Evolutionary conservation across 441 rosid species (phyloP).

Genomic region (Capsella rubella): DNA sequence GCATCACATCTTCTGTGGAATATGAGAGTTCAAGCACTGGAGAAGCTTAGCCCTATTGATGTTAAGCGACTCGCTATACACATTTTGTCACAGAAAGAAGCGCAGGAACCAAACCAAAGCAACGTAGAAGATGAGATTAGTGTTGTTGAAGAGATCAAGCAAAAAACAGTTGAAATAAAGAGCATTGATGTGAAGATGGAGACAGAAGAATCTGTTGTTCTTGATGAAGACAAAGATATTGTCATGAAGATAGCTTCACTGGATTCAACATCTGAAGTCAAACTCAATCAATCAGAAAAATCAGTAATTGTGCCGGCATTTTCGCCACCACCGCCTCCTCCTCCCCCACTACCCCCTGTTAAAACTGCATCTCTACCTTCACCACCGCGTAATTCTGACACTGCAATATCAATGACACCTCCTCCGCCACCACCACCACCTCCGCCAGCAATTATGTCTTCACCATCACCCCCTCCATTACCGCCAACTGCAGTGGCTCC

Average conservation of each 20-base stretch:
- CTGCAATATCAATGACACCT: constrained; percentile 21
- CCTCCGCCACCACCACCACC: constrained; percentile 33
- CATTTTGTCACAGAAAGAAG: constrained; percentile 52
- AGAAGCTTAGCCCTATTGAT: constrained; percentile 73
- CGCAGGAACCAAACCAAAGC: constrained; percentile 32
- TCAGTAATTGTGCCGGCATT: background rate
- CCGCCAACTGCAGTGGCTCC: constrained; percentile 14
- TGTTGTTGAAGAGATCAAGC: constrained; percentile 38
- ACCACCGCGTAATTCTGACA: constrained; percentile 27
- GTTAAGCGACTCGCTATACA: constrained; percentile 63
- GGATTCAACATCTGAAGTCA: constrained; percentile 27
- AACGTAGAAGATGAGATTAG: constrained; percentile 19
- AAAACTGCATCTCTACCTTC: constrained; percentile 2
- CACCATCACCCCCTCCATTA: constrained; percentile 12
- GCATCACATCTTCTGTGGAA: constrained; percentile 67
- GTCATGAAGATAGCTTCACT: constrained; percentile 30
- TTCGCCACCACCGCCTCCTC: constrained; percentile 16
- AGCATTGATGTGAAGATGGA: constrained; percentile 32
- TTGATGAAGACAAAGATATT: constrained; percentile 39
- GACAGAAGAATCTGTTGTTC: constrained; percentile 34
- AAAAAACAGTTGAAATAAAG: constrained; percentile 28
- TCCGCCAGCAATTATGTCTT: constrained; percentile 20
- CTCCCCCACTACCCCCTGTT: background rate
- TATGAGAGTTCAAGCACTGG: constrained; percentile 66
- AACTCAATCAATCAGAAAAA: constrained; percentile 19